Conservation (phyloP, 2,329 filamentous ascomycete genomes). For the Graphilbum ipis-grandicollis region DNA sequence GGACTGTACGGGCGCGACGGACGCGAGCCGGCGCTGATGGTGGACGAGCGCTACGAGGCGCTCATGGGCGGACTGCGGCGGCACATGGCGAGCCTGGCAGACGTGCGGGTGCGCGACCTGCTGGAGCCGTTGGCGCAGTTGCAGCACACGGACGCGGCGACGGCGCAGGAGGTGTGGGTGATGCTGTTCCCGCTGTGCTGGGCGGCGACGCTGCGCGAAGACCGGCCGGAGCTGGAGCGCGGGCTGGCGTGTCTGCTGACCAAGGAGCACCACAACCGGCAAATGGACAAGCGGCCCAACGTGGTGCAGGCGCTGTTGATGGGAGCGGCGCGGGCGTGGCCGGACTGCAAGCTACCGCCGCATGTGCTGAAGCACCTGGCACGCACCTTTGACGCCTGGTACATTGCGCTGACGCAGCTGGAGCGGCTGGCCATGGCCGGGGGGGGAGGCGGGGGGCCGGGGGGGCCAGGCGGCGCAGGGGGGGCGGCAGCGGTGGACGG, state of each 20-base stretch:
- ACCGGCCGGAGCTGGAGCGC: conserved; percentile 77
- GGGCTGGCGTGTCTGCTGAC: conserved; percentile 81
- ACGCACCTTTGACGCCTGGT: conserved; percentile 92
- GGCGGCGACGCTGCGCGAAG: conserved; percentile 74
- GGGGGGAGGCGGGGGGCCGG: no score
- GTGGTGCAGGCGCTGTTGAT: conserved; percentile 86
- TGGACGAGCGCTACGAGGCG: conserved; percentile 66
- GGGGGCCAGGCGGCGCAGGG: no score
- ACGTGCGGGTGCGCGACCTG: conserved; percentile 75
- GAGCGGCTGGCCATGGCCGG: conserved; percentile 61
- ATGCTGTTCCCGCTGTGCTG: conserved; percentile 84
- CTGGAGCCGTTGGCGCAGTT: conserved; percentile 82
- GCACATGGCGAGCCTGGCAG: conserved; percentile 71
- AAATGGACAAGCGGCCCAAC: conserved; percentile 89
- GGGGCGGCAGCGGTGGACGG: conserved; percentile 33
- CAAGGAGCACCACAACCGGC: conserved; percentile 87
- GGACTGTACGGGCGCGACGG: conserved; percentile 54
- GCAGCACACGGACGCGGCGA: conserved; percentile 69
- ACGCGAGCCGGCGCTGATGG: conserved; percentile 47
- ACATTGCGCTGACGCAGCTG: conserved; percentile 77
- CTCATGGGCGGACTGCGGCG: conserved; percentile 63
- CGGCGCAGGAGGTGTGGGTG: conserved; percentile 83
- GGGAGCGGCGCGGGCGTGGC: conserved; percentile 67
- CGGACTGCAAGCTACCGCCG: conserved; percentile 80
- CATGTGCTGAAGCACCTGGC: conserved; percentile 93